phyloP scores from a whole-genome alignment of 2,329 filamentous ascomycete genomes.

The Pseudocercospora crystallina region DNA sequence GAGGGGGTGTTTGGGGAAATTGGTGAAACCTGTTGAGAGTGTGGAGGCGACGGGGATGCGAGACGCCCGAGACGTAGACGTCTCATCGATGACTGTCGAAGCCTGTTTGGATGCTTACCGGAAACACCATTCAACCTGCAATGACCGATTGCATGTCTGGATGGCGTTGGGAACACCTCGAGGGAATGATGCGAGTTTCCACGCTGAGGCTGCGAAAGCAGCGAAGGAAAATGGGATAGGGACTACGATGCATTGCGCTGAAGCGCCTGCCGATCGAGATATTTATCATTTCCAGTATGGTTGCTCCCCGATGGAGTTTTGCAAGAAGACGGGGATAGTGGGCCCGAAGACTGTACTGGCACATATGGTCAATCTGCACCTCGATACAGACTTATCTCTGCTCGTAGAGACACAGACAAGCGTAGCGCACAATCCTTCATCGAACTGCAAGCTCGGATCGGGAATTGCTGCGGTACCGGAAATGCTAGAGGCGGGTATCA shows the following conservation, averaged over 20 bases:
- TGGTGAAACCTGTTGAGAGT: constrained; percentile 42
- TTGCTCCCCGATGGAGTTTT: constrained; percentile 48
- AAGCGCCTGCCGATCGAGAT: constrained; percentile 31
- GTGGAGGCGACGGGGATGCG: constrained; percentile 9
- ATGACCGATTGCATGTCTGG: constrained; percentile 3
- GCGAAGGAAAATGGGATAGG: constrained; percentile 34
- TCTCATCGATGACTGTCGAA: constrained; percentile 2
- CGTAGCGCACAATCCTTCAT: constrained; percentile 53
- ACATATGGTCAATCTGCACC: constrained; percentile 54
- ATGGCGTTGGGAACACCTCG: constrained; percentile 5
- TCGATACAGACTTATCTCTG: constrained; percentile 40
- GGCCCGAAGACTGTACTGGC: constrained; percentile 50
- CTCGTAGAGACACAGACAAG: constrained; percentile 43
- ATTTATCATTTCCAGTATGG: constrained; percentile 32
- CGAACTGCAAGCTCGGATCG: constrained; percentile 54
- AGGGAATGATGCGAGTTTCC: neutral
- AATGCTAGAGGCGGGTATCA: constrained; percentile 45
- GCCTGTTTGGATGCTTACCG: neutral
- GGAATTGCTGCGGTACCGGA: constrained; percentile 50
- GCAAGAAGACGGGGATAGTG: constrained; percentile 39
- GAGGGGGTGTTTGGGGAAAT: constrained; percentile 46
- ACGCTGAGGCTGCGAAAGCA: constrained; percentile 15
- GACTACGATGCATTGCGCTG: constrained; percentile 33
- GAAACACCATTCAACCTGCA: neutral
- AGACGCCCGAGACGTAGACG: constrained; percentile 5